Conservation (phyloP, 768 basidiomycete species). For the Leucogyrophana mollusca region DNA sequence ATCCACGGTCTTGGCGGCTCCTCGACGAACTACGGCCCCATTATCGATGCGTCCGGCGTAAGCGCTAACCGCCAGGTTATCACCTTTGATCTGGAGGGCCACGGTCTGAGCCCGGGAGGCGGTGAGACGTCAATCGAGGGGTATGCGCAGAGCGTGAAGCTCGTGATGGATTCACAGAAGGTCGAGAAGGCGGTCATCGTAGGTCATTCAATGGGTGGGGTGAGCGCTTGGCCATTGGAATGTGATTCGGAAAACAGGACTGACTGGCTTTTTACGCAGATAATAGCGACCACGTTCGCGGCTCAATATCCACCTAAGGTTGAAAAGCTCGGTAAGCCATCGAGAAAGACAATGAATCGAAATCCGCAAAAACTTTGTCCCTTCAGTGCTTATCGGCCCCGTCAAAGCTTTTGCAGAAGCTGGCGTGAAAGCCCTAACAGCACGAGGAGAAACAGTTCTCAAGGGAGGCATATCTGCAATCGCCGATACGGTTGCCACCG, state of each 20-base stretch:
- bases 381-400: not conserved
- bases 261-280: not conserved
- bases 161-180: not conserved
- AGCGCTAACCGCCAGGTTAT: not conserved
- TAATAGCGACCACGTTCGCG: not conserved
- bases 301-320: not conserved
- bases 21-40: constrained; percentile 1
- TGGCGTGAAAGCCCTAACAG: not conserved
- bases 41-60: not conserved
- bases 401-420: not conserved
- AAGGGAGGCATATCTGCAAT: not conserved
- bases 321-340: not conserved
- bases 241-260: not conserved
- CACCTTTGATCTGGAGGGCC: constrained; percentile 1
- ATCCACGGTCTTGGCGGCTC: not conserved
- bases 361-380: not conserved
- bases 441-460: not conserved
- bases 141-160: not conserved
- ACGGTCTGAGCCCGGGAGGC: not conserved
- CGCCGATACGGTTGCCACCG: not conserved
- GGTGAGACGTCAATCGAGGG: not conserved
- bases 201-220: not conserved
- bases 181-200: not conserved
- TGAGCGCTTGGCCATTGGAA: no score
- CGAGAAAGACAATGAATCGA: not conserved